These are phyloP conservation scores for Sporothrix schenckii DNA, from an alignment of 2,329 filamentous ascomycete species.

Conservation along the genomic window DNA sequence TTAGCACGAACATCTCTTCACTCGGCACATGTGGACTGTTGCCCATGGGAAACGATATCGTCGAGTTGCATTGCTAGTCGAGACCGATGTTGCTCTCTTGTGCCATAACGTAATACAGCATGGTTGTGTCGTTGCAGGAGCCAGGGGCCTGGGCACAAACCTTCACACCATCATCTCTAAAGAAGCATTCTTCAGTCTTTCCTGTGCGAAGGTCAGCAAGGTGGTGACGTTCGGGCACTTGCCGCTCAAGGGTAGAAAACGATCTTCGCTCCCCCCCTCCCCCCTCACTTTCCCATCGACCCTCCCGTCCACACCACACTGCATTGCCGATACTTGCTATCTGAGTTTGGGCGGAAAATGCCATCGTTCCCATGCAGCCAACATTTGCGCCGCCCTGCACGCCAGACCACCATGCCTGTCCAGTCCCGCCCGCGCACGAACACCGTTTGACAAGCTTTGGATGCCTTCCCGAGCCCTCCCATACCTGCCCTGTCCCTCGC, in stretches of 20 bases:
- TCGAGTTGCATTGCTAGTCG: conserved; percentile 5
- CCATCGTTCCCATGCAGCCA: conserved; percentile 21
- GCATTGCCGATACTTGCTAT: conserved; percentile 3
- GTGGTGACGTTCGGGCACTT: conserved; percentile 25
- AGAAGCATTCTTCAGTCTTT: not conserved
- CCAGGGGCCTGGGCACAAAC: not conserved
- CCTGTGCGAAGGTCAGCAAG: conserved; percentile 23
- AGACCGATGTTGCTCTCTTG: conserved; percentile 4
- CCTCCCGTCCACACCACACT: conserved; percentile 27
- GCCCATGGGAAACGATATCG: not conserved
- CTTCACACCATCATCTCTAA: not conserved
- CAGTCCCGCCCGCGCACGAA: conserved; percentile 3
- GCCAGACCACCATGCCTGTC: conserved; percentile 3
- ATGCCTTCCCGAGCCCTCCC: conserved; percentile 4
- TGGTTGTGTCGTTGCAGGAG: not conserved
- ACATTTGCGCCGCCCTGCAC: not conserved
- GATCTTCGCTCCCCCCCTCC: conserved; percentile 16
- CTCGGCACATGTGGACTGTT: not conserved
- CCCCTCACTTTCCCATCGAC: not conserved
- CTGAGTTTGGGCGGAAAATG: conserved; percentile 16
- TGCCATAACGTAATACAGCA: not conserved
- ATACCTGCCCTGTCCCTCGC: not conserved
- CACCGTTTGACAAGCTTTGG: conserved; percentile 24
- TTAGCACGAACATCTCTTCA: not conserved
- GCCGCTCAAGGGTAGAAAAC: conserved; percentile 29